These are phyloP conservation scores for Diaporthe sp. DNA, from an alignment of 2,329 filamentous ascomycete species.

Conservation along the genomic window DNA sequence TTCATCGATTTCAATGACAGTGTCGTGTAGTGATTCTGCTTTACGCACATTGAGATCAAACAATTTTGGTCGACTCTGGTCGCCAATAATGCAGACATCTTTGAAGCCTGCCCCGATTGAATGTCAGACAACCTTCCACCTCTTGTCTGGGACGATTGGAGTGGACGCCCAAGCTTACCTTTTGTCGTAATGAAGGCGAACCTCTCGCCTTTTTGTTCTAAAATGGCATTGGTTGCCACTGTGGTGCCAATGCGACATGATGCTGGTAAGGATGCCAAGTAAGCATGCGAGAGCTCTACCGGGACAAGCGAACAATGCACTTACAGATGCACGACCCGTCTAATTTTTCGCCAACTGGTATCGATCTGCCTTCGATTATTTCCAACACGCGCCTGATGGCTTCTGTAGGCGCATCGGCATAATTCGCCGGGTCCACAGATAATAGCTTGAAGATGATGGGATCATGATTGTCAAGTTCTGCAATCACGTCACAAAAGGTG, in stretches of 20 bases:
- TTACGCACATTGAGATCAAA: constrained; percentile 46
- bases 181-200: constrained; percentile 42
- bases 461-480: constrained; percentile 72
- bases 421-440: constrained; percentile 77
- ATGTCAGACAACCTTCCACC: constrained; percentile 40
- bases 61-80: constrained; percentile 50
- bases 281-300: neutral
- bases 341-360: constrained; percentile 34
- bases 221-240: constrained; percentile 40
- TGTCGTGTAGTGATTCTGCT: constrained; percentile 40
- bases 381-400: constrained; percentile 70
- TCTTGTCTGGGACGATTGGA: neutral
- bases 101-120: constrained; percentile 46
- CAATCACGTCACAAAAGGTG: constrained; percentile 77
- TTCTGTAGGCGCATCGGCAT: constrained; percentile 77
- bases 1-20: constrained; percentile 42
- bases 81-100: constrained; percentile 49
- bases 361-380: constrained; percentile 52
- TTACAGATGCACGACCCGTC: constrained; percentile 7
- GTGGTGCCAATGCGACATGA: constrained; percentile 40
- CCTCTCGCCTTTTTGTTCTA: constrained; percentile 41
- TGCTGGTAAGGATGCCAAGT: constrained; percentile 34
- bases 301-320: neutral
- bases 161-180: neutral
- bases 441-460: constrained; percentile 78